Evolutionary conservation across 2,329 filamentous ascomycete species (phyloP).

Genomic region (Paraphoma sp.): DNA sequence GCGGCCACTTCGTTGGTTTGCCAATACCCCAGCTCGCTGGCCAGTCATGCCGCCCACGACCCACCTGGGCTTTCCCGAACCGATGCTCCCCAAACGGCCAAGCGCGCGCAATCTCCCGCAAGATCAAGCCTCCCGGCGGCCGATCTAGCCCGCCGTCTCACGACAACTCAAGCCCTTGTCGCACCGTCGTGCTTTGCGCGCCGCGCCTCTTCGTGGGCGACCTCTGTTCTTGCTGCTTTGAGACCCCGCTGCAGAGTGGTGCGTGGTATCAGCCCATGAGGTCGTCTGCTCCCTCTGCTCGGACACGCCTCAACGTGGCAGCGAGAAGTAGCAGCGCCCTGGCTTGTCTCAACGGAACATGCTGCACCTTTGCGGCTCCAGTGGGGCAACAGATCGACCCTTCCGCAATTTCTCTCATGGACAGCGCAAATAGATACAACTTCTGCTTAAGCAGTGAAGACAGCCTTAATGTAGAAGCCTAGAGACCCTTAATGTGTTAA

Average conservation of each 20-base stretch:
- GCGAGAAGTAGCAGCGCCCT: slow-evolving; percentile 4
- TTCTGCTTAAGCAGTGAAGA: too few species aligned
- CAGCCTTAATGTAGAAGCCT: too few species aligned
- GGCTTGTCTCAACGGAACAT: not conserved
- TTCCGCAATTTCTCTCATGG: too few species aligned
- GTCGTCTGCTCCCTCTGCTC: slow-evolving; percentile 3
- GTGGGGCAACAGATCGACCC: too few species aligned
- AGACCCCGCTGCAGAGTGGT: not conserved
- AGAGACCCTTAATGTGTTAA: too few species aligned
- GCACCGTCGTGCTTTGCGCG: not conserved
- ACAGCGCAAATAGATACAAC: too few species aligned
- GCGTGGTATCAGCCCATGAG: slow-evolving; percentile 6
- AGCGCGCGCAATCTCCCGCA: slow-evolving; percentile 15
- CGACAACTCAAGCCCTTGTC: slow-evolving; percentile 2
- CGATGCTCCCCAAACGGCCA: slow-evolving; percentile 2
- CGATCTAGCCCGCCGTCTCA: slow-evolving; percentile 13
- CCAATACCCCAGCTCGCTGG: not conserved
- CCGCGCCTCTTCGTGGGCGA: not conserved
- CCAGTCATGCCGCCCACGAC: slow-evolving; percentile 2
- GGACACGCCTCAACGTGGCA: slow-evolving; percentile 4
- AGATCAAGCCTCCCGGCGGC: slow-evolving; percentile 1
- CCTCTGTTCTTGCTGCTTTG: not conserved
- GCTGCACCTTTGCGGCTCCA: too few species aligned
- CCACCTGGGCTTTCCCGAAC: slow-evolving; percentile 4
- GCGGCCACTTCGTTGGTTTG: slow-evolving; percentile 11